These are phyloP conservation scores for Juglanconis oblonga DNA, from an alignment of 2,329 filamentous ascomycete species.

Conservation along the genomic window DNA sequence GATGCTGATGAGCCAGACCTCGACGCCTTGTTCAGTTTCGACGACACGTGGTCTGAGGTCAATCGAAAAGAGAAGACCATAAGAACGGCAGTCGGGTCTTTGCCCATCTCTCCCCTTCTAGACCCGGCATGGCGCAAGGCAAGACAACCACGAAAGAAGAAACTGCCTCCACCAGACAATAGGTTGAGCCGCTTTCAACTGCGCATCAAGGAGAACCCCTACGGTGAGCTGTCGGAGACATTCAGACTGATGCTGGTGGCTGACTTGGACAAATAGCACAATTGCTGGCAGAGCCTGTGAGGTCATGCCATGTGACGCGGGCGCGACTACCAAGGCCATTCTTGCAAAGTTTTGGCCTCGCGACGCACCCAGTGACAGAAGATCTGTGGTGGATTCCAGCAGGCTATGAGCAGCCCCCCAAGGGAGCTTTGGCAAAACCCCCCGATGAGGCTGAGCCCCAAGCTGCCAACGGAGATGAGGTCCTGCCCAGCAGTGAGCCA, in stretches of 20 bases:
- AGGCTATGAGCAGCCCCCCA: slow-evolving; percentile 12
- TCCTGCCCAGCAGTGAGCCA: neutral
- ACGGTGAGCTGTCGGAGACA: slow-evolving; percentile 43
- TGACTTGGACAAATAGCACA: slow-evolving; percentile 43
- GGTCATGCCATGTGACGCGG: slow-evolving; percentile 50
- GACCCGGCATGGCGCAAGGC: slow-evolving; percentile 47
- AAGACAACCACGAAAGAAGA: slow-evolving; percentile 40
- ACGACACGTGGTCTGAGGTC: slow-evolving; percentile 26
- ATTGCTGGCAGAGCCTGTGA: slow-evolving; percentile 58
- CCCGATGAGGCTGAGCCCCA: neutral
- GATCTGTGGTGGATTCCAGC: slow-evolving; percentile 55
- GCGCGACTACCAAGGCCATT: slow-evolving; percentile 57
- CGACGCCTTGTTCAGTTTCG: neutral
- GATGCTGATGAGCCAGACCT: neutral
- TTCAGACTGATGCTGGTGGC: neutral
- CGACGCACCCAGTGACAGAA: slow-evolving; percentile 51
- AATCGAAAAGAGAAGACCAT: slow-evolving; percentile 41
- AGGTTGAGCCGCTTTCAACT: slow-evolving; percentile 45
- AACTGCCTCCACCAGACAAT: slow-evolving; percentile 31
- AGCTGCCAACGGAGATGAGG: neutral
- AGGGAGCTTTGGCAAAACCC: neutral
- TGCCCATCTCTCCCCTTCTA: slow-evolving; percentile 55
- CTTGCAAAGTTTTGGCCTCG: slow-evolving; percentile 58
- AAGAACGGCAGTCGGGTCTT: slow-evolving; percentile 39
- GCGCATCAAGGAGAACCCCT: slow-evolving; percentile 60